Conservation (phyloP, 192 early-diverging fungal species). For the Backusella psychrophila region DNA sequence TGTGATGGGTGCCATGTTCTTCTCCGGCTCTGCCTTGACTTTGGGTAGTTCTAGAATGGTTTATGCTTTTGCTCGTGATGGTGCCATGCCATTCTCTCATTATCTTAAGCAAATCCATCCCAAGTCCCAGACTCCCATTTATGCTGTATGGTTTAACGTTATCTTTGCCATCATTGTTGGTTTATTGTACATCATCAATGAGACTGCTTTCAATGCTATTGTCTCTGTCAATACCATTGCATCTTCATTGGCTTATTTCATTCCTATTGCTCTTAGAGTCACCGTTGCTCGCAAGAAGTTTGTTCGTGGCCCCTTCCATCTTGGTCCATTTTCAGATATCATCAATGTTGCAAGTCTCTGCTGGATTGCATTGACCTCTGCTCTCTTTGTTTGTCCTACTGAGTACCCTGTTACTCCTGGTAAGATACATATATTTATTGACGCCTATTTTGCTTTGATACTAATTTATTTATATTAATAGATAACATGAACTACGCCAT, state of each 20-base stretch:
- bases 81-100: constrained; percentile 41
- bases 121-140: constrained; percentile 39
- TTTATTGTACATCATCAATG: constrained; percentile 42
- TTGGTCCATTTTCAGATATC: constrained; percentile 41
- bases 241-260: constrained; percentile 45
- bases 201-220: constrained; percentile 45
- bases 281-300: constrained; percentile 41
- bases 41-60: constrained; percentile 52
- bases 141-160: constrained; percentile 47
- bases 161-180: constrained; percentile 44
- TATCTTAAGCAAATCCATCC: constrained; percentile 36
- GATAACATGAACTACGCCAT: constrained; percentile 47
- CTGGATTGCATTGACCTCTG: constrained; percentile 40
- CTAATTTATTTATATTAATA: background rate
- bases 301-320: constrained; percentile 45
- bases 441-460: background rate
- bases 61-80: constrained; percentile 51
- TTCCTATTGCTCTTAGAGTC: constrained; percentile 46
- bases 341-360: constrained; percentile 29
- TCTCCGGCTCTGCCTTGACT: constrained; percentile 46
- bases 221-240: constrained; percentile 57
- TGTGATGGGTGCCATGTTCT: constrained; percentile 48
- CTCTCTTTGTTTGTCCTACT: constrained; percentile 43
- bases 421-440: background rate
- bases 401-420: constrained; percentile 39